A percentile compares a stretch with the other conserved stretches of the same genome.
phyloP scores from a whole-genome alignment of 2,329 filamentous ascomycete genomes.

The Hawksworthiomyces lignivorus region DNA sequence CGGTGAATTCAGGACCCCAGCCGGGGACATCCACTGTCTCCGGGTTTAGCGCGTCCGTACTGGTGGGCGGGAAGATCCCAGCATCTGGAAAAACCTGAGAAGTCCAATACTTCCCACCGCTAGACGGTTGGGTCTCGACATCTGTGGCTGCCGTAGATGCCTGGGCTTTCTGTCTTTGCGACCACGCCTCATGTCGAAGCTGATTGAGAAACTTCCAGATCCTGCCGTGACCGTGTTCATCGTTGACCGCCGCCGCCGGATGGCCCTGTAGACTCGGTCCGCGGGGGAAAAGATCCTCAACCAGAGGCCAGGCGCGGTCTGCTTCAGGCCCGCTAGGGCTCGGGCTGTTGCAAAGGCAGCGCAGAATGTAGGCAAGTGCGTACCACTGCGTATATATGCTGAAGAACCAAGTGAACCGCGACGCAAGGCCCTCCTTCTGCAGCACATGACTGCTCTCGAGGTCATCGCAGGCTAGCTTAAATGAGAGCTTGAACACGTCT shows the following conservation, averaged over 20 bases:
- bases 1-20: no score
- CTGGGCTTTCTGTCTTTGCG: background rate
- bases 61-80: background rate
- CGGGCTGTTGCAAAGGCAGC: background rate
- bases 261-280: background rate
- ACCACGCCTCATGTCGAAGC: background rate
- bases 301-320: background rate
- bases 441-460: background rate
- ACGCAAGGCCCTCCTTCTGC: background rate
- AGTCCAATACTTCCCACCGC: no score
- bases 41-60: background rate
- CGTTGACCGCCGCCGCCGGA: background rate
- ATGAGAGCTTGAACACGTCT: background rate
- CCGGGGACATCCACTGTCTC: no score
- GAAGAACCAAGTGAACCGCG: conserved; percentile 1
- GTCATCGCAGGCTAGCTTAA: background rate
- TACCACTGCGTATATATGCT: conserved; percentile 7
- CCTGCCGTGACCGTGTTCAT: background rate
- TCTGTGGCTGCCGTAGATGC: no score
- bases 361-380: conserved; percentile 4
- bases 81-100: no score
- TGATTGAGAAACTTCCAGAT: conserved; percentile 3
- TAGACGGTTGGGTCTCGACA: no score
- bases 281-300: background rate
- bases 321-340: background rate